Evolutionary conservation across 768 basidiomycete genomes (phyloP), one percentile per base, ranked within the genome.

Genomic region (Gloeopeniophorella convolvens): DNA sequence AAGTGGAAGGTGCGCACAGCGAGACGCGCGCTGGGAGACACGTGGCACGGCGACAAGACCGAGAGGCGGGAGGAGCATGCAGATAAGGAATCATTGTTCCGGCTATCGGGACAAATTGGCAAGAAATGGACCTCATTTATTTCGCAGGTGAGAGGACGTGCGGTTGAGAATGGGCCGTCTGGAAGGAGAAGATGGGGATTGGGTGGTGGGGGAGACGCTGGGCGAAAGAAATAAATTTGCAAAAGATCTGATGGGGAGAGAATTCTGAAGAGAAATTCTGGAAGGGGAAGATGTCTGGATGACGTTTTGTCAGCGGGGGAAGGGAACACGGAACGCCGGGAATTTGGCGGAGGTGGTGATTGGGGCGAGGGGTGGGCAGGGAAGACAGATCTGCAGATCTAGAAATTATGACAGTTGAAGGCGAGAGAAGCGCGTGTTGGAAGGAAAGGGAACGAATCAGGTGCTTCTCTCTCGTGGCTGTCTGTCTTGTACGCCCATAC

Each of bases 291-390:
- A 45, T 44, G 42, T 58, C 59, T 58, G 56, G 49, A 55, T 51
- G 59, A 50, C 50, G 56, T 55, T 59, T 56, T 59, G 58, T 59
- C 60, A 59, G 62, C 54, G 63, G 50, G 51, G 57, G 59, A 59
- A 62, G 45, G 60, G 56, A 47, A 50, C 47, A 47, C 51, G 53
- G 50, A 35, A 40, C 21, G 41, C 57, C 54, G 58, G 59, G 62
- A 54, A 53, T 44, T 21, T 37, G 51, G 57, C 56, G 51, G 37
- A 49, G 16, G 18, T 13, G 23, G 56, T 56, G 48, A 58, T 55
- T 58, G 56, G 56, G 44, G 34, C 28, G 21, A 2, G 43, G 18
- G 16, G 28, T n/a, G n/a, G 36, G 9, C 1, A n/a, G 13, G 32
- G 15, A 4, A 26, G 28, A 2, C 21, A 5, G 52, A 48, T 48